Base-by-base conservation (phyloP, 2,329 filamentous ascomycete genomes). In the Chrysoporthe deuterocubensis region DNA sequence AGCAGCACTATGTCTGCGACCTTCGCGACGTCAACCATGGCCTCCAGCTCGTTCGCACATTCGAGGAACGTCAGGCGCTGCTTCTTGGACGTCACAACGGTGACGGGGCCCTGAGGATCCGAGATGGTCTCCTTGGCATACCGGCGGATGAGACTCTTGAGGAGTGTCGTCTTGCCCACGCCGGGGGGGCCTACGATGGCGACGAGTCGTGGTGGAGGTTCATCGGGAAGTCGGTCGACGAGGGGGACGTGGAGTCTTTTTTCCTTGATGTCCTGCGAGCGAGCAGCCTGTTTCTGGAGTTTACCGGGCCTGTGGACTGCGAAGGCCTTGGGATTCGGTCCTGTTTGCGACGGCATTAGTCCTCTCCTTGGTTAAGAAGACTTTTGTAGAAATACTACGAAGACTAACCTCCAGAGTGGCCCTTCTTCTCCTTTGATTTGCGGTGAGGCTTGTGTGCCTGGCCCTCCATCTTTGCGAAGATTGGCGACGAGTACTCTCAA, bases 11-110 rank as follows among this genome's bases (percentile, higher is more conserved):
- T 97, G 78, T 99, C 96, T 21, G 96, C 96, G 56, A 99, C 92
- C 81, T 99, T 99, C 69, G 96, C 93, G 67, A 97, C 87, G 79
- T 99, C 96, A 71, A 99, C 94, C 93, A 98, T 97, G 72, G 92
- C 92, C 71, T 96, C 94, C 65, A 99, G 87, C 74, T 96, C 94
- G 76, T 98, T 95, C n/a, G 96, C 94, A 76, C 93, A 97, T 87
- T 99, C 96, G 76, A 99, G 82, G 77, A 99, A 97, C 0, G 96
- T 99, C 61, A 99, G 86, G 48, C 96, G 90, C 77, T 97, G 91
- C 75, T 95, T 92, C 83, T 98, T 99, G 68, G 94, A 97, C 0
- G 96, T 98, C 59, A 99, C 94, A 62, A 99, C 92, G 1, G 96
- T 99, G 69, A 99, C 90, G 4, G 96, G 96, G 0, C 96, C 96